A percentile compares a stretch with the other conserved stretches of the same genome.
Evolutionary conservation across 177 flowering plant genomes (phyloP).

Genomic region (Vitis hybrid): DNA sequence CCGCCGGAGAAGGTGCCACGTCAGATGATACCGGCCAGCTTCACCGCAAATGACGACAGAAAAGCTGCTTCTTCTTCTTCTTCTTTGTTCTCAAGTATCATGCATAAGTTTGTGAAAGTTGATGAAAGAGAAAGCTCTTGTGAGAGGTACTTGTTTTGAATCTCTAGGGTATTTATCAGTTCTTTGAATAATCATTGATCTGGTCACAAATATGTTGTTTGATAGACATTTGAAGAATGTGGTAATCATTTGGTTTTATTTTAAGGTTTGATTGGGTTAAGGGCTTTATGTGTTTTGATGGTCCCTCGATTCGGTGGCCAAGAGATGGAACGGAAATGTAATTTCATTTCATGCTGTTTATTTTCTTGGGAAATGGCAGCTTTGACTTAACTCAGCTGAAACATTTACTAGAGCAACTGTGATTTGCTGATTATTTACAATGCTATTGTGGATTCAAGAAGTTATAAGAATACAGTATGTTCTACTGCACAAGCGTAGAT

Average conservation of each 20-base stretch:
- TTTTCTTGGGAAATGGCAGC: no score
- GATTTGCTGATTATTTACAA: no score
- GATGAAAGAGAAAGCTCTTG: constrained; percentile 24
- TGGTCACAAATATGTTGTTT: not conserved
- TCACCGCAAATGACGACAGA: constrained; percentile 15
- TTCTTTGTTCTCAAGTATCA: constrained; percentile 62
- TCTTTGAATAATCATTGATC: not conserved
- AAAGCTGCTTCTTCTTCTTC: constrained; percentile 14
- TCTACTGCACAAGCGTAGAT: no score
- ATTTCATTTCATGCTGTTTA: no score
- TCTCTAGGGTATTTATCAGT: constrained; percentile 5
- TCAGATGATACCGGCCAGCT: constrained; percentile 33
- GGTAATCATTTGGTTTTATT: no score
- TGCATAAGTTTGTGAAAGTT: constrained; percentile 74
- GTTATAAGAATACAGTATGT: no score
- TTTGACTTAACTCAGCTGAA: no score
- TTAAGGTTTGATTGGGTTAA: not conserved
- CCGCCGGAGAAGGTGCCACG: constrained; percentile 92
- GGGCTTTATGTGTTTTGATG: not conserved
- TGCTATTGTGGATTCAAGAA: no score
- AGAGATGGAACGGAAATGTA: not conserved
- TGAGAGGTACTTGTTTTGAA: constrained; percentile 27
- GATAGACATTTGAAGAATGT: no score
- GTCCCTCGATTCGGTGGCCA: not conserved
- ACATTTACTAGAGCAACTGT: no score